A percentile compares a stretch with the other conserved stretches of the same genome.
These are phyloP conservation scores for Pseudocercospora pini-densiflorae DNA, from an alignment of 2,329 filamentous ascomycete species.

Conservation along the genomic window DNA sequence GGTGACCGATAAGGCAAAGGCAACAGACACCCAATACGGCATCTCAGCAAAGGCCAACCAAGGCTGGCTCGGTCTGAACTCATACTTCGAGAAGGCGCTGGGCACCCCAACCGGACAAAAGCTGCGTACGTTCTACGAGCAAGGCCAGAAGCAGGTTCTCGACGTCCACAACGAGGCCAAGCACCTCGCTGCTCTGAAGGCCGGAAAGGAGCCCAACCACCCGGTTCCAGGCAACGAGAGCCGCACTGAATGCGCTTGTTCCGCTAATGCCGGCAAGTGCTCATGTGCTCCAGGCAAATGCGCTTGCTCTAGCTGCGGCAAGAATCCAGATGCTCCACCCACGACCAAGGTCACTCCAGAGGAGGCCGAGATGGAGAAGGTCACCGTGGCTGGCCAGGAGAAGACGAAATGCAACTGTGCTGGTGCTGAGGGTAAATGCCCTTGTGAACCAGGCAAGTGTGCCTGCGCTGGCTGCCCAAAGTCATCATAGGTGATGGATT, in stretches of 20 bases:
- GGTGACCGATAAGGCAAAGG: conserved; percentile 82
- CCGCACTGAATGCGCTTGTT: conserved; percentile 53
- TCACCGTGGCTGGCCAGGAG: conserved; percentile 54
- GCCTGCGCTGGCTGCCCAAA: conserved; percentile 54
- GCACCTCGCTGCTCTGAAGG: conserved; percentile 87
- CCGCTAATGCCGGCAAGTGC: conserved; percentile 48
- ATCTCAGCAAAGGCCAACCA: conserved; percentile 73
- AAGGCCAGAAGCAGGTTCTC: conserved; percentile 83
- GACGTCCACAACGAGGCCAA: conserved; percentile 93
- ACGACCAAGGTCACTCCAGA: conserved; percentile 34
- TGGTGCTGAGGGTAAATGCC: conserved; percentile 49
- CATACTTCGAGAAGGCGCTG: conserved; percentile 94
- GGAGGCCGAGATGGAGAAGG: conserved; percentile 50
- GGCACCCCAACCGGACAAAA: conserved; percentile 87
- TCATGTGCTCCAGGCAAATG: conserved; percentile 52
- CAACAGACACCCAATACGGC: conserved; percentile 82
- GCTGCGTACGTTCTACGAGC: conserved; percentile 84
- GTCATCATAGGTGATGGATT: conserved; percentile 31
- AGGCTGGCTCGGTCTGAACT: conserved; percentile 70
- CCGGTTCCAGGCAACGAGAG: conserved; percentile 43
- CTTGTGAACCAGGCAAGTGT: conserved; percentile 54
- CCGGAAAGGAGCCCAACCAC: conserved; percentile 53
- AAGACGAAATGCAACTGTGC: conserved; percentile 58
- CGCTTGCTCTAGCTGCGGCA: conserved; percentile 52
- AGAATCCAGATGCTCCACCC: conserved; percentile 46